A percentile compares a stretch with the other conserved stretches of the same genome.
Conservation (phyloP, 2,329 filamentous ascomycete genomes). For the Penicillium glabrum region DNA sequence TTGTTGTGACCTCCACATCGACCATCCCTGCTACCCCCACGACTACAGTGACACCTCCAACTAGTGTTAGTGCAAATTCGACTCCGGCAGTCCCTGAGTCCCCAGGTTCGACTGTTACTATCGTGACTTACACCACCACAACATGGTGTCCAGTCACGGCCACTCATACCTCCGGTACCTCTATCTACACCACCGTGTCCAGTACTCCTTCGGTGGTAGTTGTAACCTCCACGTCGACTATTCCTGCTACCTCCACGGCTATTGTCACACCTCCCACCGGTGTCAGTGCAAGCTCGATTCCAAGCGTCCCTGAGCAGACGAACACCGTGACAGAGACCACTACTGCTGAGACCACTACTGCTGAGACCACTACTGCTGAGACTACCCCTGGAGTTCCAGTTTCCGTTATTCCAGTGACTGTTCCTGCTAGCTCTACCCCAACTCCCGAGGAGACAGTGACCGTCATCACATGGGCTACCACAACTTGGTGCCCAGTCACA, state of each 20-base stretch:
- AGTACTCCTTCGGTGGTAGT: conserved; percentile 48
- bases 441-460: conserved; percentile 18
- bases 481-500: conserved; percentile 35
- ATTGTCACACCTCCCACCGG: background rate
- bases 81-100: background rate
- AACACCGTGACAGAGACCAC: conserved; percentile 22
- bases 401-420: background rate
- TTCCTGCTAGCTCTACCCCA: background rate
- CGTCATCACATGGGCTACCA: conserved; percentile 30
- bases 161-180: conserved; percentile 45
- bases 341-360: conserved; percentile 22
- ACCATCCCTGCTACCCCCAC: conserved; percentile 41
- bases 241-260: conserved; percentile 27
- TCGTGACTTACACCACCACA: conserved; percentile 29
- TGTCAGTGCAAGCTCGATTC: background rate
- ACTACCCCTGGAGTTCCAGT: background rate
- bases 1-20: background rate
- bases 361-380: conserved; percentile 22
- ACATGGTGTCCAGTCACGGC: conserved; percentile 34
- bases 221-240: conserved; percentile 35
- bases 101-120: conserved; percentile 19
- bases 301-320: background rate
- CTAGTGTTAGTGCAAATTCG: background rate
- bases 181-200: conserved; percentile 50
- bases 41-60: background rate